These are phyloP conservation scores for Insectozyma bohioensis DNA, from an alignment of 1,139 yeast species.

Conservation along the genomic window DNA sequence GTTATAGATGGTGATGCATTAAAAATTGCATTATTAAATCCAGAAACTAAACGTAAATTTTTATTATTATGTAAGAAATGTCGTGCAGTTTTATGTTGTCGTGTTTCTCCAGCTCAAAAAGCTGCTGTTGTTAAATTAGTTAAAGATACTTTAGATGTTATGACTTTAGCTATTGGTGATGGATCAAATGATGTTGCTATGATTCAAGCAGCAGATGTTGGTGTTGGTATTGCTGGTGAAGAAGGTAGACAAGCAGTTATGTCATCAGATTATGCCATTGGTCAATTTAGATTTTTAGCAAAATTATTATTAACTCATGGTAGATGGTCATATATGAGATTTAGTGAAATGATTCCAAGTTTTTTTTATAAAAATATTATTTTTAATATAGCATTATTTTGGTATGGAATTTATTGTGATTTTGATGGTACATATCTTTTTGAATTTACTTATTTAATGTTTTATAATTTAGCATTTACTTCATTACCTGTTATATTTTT, in stretches of 20 bases:
- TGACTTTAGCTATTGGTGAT: constrained; percentile 92
- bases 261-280: constrained; percentile 96
- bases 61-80: constrained; percentile 88
- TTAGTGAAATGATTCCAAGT: constrained; percentile 92
- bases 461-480: constrained; percentile 92
- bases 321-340: constrained; percentile 90
- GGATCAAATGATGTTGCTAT: constrained; percentile 98
- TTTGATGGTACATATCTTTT: constrained; percentile 92
- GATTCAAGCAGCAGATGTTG: constrained; percentile 99
- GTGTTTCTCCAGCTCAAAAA: constrained; percentile 96
- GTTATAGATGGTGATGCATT: constrained; percentile 93
- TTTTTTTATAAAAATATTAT: constrained; percentile 92
- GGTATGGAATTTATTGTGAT: constrained; percentile 85
- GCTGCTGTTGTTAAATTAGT: constrained; percentile 95
- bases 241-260: constrained; percentile 98
- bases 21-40: constrained; percentile 63
- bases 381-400: constrained; percentile 82
- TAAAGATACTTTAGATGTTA: constrained; percentile 71
- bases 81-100: constrained; percentile 91
- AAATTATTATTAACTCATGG: constrained; percentile 87
- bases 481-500: constrained; percentile 89
- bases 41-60: constrained; percentile 62
- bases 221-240: constrained; percentile 98
- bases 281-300: constrained; percentile 84
- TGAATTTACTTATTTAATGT: constrained; percentile 89